Conservation (phyloP, 495 filamentous ascomycete species). For the Neurospora sublineolata region DNA sequence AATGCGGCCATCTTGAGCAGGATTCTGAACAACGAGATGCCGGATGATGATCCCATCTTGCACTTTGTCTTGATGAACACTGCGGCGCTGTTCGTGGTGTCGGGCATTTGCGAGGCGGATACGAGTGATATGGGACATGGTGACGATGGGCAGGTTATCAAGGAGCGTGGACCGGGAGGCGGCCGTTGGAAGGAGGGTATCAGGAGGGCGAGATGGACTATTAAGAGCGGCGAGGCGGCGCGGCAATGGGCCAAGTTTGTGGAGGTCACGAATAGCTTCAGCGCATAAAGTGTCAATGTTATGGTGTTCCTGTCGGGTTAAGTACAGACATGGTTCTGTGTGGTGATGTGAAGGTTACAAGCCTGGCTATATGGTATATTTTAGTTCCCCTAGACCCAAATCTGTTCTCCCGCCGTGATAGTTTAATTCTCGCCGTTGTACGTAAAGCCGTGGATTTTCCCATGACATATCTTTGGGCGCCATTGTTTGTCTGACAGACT, state of each 20-base stretch:
- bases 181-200: conserved; percentile 90
- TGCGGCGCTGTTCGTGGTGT: conserved; percentile 70
- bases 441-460: background rate
- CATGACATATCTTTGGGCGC: background rate
- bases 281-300: background rate
- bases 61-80: conserved; percentile 93
- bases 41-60: conserved; percentile 68
- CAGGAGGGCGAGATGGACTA: conserved; percentile 68
- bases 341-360: background rate
- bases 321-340: background rate
- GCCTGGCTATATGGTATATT: background rate
- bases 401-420: background rate
- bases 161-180: conserved; percentile 69
- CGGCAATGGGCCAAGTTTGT: conserved; percentile 61
- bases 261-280: conserved; percentile 36
- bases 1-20: conserved; percentile 75
- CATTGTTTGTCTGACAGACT: background rate
- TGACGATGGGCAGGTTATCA: conserved; percentile 59
- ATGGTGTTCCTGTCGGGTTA: background rate
- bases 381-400: background rate
- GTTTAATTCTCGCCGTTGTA: background rate
- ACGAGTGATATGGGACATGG: conserved; percentile 56
- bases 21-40: conserved; percentile 62
- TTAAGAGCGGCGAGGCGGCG: conserved; percentile 71
- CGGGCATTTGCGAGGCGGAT: conserved; percentile 78